Conservation (phyloP, 192 early-diverging fungal species). For the Linnemannia elongata region DNA sequence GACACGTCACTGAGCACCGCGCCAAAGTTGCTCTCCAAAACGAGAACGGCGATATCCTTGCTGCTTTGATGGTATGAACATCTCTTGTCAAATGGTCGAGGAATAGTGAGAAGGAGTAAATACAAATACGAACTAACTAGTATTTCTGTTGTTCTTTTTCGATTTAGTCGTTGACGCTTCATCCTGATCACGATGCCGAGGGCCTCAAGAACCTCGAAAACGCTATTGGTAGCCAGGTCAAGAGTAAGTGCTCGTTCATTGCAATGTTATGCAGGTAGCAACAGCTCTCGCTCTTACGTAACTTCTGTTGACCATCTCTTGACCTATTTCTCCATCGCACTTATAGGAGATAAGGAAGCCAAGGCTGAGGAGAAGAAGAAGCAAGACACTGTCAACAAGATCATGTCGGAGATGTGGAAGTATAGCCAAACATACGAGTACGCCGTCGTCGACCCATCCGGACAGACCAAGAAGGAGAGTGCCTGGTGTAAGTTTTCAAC, state of each 20-base stretch:
- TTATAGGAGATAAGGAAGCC: conserved; percentile 46
- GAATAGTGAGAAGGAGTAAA: not conserved
- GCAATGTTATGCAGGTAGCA: not conserved
- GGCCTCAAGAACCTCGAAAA: conserved; percentile 59
- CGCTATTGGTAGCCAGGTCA: conserved; percentile 59
- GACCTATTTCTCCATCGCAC: not conserved
- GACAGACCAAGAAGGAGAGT: conserved; percentile 61
- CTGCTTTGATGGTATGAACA: conserved; percentile 69
- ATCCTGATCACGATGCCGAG: conserved; percentile 56
- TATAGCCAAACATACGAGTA: conserved; percentile 69
- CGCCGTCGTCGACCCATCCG: conserved; percentile 59
- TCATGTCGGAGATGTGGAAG: conserved; percentile 61
- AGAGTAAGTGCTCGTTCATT: conserved; percentile 27
- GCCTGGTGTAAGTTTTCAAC: conserved; percentile 61
- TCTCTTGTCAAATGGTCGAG: not conserved
- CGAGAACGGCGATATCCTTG: conserved; percentile 69
- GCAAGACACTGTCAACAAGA: conserved; percentile 43
- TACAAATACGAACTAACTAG: not conserved
- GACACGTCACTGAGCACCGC: conserved; percentile 64
- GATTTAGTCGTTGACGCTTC: conserved; percentile 47
- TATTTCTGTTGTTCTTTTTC: conserved; percentile 11
- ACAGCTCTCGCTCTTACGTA: not conserved
- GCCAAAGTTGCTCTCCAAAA: conserved; percentile 69
- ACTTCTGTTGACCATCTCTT: not conserved
- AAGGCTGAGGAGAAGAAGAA: conserved; percentile 52